A percentile compares a stretch with the other conserved stretches of the same genome.
Conservation (phyloP, 148 eudicot genomes). For the Fagopyrum esculentum region DNA sequence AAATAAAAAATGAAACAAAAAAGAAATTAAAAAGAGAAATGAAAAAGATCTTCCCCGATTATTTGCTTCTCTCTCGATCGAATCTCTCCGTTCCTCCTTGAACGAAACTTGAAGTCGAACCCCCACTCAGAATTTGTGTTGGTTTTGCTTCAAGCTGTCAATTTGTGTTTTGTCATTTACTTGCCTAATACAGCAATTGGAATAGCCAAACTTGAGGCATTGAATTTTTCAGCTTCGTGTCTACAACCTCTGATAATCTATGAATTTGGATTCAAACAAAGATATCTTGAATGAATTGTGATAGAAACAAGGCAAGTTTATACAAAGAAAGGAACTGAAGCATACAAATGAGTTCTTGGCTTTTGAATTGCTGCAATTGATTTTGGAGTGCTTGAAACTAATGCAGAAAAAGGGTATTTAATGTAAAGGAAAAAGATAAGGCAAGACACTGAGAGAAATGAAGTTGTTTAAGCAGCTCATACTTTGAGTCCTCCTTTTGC, state of each 20-base stretch:
- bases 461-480: constrained; percentile 50
- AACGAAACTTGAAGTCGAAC: too few relatives aligned
- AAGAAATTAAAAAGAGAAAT: too few relatives aligned
- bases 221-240: constrained; percentile 6
- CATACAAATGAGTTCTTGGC: constrained; percentile 21
- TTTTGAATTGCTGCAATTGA: constrained; percentile 19
- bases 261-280: background rate
- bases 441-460: constrained; percentile 55
- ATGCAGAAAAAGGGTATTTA: constrained; percentile 21
- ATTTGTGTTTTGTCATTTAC: constrained; percentile 20
- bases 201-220: constrained; percentile 27
- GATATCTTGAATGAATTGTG: background rate
- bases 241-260: background rate
- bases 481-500: background rate
- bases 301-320: background rate
- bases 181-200: constrained; percentile 46
- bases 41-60: too few relatives aligned
- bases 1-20: too few relatives aligned
- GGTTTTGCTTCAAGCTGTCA: too few relatives aligned
- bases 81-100: too few relatives aligned
- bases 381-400: constrained; percentile 16
- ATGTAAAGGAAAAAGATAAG: constrained; percentile 33
- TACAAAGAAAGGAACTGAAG: background rate
- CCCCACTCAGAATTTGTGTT: too few relatives aligned
- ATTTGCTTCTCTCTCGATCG: too few relatives aligned